These are phyloP conservation scores for Apiotrichum sp. DNA, from an alignment of 1,284 basidiomycete genomes.

Conservation along the genomic window DNA sequence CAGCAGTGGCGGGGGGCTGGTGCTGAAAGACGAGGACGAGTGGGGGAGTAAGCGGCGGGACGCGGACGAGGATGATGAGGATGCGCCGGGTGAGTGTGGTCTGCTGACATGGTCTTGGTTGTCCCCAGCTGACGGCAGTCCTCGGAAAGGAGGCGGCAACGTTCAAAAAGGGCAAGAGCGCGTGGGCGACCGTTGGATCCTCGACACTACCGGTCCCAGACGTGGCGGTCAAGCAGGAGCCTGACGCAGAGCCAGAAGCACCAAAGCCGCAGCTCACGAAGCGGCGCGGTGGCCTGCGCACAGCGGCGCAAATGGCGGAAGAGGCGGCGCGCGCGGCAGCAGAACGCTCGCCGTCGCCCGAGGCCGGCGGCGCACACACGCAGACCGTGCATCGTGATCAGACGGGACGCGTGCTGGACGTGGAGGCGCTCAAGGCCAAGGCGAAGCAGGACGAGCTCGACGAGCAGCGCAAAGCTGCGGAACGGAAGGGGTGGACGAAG, in stretches of 20 bases:
- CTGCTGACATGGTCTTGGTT: neutral
- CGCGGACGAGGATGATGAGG: conserved; percentile 41
- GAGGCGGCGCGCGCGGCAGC: conserved; percentile 53
- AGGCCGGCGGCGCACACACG: conserved; percentile 56
- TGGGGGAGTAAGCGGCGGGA: conserved; percentile 45
- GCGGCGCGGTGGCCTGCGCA: conserved; percentile 65
- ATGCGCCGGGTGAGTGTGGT: conserved; percentile 44
- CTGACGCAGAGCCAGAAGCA: conserved; percentile 15
- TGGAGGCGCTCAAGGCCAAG: conserved; percentile 73
- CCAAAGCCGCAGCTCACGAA: conserved; percentile 41
- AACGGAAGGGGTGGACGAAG: conserved; percentile 95
- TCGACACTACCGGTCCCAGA: conserved; percentile 24
- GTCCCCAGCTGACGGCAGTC: conserved; percentile 19
- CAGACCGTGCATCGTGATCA: conserved; percentile 94
- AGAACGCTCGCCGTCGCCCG: conserved; percentile 46
- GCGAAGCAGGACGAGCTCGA: conserved; percentile 70
- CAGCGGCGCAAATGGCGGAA: conserved; percentile 51
- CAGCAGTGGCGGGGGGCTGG: conserved; percentile 23
- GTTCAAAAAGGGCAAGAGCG: conserved; percentile 36
- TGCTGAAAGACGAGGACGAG: conserved; percentile 48
- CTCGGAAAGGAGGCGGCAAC: conserved; percentile 37
- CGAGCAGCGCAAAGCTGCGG: conserved; percentile 71
- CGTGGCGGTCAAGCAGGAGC: conserved; percentile 22
- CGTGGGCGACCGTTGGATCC: conserved; percentile 35
- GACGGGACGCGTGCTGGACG: conserved; percentile 80